Base-by-base conservation (phyloP, 495 filamentous ascomycete species). In the Chaetomium cochliodes region DNA sequence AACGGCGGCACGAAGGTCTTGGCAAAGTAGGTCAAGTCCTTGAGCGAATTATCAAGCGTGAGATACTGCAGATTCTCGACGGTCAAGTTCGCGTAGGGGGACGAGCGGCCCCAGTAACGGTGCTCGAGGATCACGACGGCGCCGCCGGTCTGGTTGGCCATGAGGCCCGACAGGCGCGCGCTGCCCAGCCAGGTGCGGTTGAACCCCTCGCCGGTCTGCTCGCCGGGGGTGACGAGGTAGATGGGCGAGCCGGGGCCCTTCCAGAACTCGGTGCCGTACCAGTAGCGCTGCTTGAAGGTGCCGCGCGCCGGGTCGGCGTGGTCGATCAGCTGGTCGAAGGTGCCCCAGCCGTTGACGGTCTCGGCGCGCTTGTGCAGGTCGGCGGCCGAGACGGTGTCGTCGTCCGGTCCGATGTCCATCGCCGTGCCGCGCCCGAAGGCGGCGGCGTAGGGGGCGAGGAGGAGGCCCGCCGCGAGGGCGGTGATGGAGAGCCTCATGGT, bases 1-100 rank as follows among this genome's bases (percentile, higher is more conserved):
- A 88, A 90, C 0, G 85, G 83, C 30, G 85, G 76, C 3, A 78
- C 70, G 33, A 83, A 81, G 62, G 80, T 85, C 62, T 82, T 80
- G 20, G 87, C 86, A 72, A 90, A 88, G 74, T 88, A 80, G 28
- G 78, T 80, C 23, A 87, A 75, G 65, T 90, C 88, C 22, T 81
- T 77, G 68, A 90, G 81, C 7, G 84, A 78, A 66, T 90, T 83
- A 52, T 85, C 76, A 41, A 90, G 77, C 5, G 87, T 90, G 62
- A 89, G 77, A 50, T 86, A 80, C 69, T 85, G 78, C 70, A 90
- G 72, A 22, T 83, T 87, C 64, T 86, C 73, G 11, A 81, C 74
- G 0, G 79, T 85, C 59, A 89, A 73, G 20, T 75, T 71, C 16
- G 76, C 71, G 66, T 81, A 88, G 2, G 87, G 87, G 1, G 85